Evolutionary conservation across 106 monocot species (phyloP), one percentile per base, ranked within the genome.

Genomic region (Acorus calamus): DNA sequence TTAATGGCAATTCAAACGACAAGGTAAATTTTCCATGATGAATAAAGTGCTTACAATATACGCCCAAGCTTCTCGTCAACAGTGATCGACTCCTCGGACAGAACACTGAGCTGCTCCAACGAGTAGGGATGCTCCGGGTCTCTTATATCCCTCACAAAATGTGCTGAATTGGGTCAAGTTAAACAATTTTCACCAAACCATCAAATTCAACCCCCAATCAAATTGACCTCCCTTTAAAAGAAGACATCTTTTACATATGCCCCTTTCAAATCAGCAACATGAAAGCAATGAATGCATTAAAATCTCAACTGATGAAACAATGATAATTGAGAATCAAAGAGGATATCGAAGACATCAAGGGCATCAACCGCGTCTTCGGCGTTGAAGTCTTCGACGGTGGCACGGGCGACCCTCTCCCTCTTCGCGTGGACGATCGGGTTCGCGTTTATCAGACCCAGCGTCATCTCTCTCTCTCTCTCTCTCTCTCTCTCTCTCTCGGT

Each of bases 381-480:
- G 52, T 61, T 45, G 47, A 66, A 66, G 50, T 74, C 74, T 44
- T 61, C 74, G 2, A 28, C 66, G 10, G 41, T 45, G 50, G 3
- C 63, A 8, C 60, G 66, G 43, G 41, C 10, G 2, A 46, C 66
- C 9, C 74, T 58, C 8, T 66, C 74, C 50, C 67, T 58, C 41
- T 60, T 66, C 46, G 41, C 60, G 45, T 74, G 67, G 48, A 74
- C 67, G 48, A 67, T 53, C 1, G 74, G 74, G 53, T 74, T 74
- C 44, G 74, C 74, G 53, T 74, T 74, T 52, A 74, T 74, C 66
- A 74, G 53, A 14, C 89, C 89, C 54, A 79, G 71, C 67, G 89
- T 89, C 89, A 84, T 88, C 28, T 28, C 28, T 28, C 28, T 28
- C 28, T 28, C 28, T 28, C 28, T 28, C n/a, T 2, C 14, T 5